phyloP scores from a whole-genome alignment of 2,329 filamentous ascomycete genomes.

The Fusarium annulatum region DNA sequence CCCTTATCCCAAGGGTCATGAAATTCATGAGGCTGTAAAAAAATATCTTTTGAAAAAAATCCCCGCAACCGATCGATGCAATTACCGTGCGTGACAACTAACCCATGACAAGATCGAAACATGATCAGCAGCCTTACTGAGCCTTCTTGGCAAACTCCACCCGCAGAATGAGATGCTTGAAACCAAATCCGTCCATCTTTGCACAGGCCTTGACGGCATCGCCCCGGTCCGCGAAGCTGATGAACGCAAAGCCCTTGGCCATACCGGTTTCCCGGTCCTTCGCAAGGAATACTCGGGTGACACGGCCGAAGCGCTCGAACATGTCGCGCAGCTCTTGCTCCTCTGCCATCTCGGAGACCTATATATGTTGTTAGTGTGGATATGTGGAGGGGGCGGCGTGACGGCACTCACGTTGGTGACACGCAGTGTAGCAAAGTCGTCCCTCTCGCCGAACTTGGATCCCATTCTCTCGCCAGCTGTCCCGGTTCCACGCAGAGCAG shows the following conservation, averaged over 20 bases:
- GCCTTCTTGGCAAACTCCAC: conserved; percentile 90
- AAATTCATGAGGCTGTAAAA: conserved; percentile 45
- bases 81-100: conserved; percentile 46
- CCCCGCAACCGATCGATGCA: conserved; percentile 42
- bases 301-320: conserved; percentile 96
- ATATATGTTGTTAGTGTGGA: conserved; percentile 47
- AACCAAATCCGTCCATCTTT: conserved; percentile 97
- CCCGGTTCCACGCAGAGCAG: conserved; percentile 82
- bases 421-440: conserved; percentile 94
- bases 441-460: conserved; percentile 91
- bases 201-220: conserved; percentile 93
- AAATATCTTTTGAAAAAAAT: conserved; percentile 9
- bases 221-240: conserved; percentile 90
- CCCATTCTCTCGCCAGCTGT: conserved; percentile 83
- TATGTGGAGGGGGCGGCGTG: neutral
- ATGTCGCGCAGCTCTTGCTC: conserved; percentile 95
- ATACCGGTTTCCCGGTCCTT: conserved; percentile 97
- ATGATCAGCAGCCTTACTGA: conserved; percentile 47
- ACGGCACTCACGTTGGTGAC: conserved; percentile 90
- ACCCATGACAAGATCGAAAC: conserved; percentile 47
- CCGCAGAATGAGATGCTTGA: conserved; percentile 86
- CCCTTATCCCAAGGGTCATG: conserved; percentile 40
- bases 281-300: conserved; percentile 96
- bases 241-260: conserved; percentile 99
- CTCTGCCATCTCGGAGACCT: conserved; percentile 97